Base-by-base conservation (phyloP, 73 alveolate genomes). In the Paramecium sonneborni region DNA sequence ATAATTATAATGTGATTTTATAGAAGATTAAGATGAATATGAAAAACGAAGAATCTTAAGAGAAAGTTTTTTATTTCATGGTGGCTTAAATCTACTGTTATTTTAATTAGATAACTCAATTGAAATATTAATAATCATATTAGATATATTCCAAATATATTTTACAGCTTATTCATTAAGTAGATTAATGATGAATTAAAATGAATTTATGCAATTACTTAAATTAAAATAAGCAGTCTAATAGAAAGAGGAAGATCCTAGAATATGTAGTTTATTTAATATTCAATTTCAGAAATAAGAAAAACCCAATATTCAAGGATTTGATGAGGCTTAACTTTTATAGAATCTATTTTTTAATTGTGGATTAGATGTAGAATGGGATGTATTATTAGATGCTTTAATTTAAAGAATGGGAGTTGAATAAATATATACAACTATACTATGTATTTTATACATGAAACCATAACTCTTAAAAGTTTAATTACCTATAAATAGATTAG, bases 11-110 rank as follows among this genome's bases (percentile, higher is more conserved):
- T 79, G 90, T 44, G 90, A 79, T 79, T 43, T 79, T 10, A 44
- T 79, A 10, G 90, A 79, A 39, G 90, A 79, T 20, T n/a, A 30
- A 15, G 90, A 79, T 21, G 90, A 79, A 23, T 79, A 39, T 24
- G 32, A 79, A 24, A 79, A 79, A 28, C 12, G 90, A 43, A 39
- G 24, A 46, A 9, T 11, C 5, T 23, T 26, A 10, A 79, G 90
- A 44, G 90, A 79, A 26, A 79, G 23, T 6, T 79, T 79, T 30
- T 46, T 79, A 1, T 26, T 8, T 23, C 23, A 79, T 3, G 90
- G 90, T 38, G 90, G 76, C 1, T 79, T 79, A 44, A n/a, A 21
- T 18, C 23, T 18, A 34, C 7, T 72, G 26, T 34, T 72, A 37
- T 72, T 28, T 14, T 38, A 72, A 23, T 18, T 72, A 18, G 32